Base-by-base conservation (phyloP, 768 basidiomycete species). In the Phanerodontia chrysosporium region DNA sequence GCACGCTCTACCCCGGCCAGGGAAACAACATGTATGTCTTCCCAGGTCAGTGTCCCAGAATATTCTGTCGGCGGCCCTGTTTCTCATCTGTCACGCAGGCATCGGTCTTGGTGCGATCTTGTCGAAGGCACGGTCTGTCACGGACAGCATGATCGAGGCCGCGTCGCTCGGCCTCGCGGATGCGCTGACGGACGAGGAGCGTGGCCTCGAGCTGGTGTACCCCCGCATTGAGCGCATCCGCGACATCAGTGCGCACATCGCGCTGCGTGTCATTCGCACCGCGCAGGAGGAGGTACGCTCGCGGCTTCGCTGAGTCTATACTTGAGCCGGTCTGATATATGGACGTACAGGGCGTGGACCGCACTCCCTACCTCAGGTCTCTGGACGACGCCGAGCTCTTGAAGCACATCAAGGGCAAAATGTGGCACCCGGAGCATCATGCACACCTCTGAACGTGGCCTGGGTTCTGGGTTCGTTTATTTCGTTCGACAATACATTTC, bases 1-100 rank as follows among this genome's bases (percentile, higher is more conserved):
- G 74, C 55, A 78, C 64, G 32, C 75, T 87, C 63, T 85, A 87
- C 63, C 86, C 95, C 1, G 91, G 92, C 24, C 95, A 97, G 74
- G 94, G 94, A 27, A 97, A 96, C 72, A 98, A 96, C 73, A 94
- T 95, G 91, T 90, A 89, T 71, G 88, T 89, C 67, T 87, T 87
- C 78, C 85, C 85, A 51, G 83, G 84, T 83, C 44, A 16, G 73
- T 66, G 21, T 24, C 27, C 29, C 18, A 8, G 4, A 18, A 4
- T 16, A 24, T 30, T 29, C 13, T 30, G 44, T 30, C 30, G 8
- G 22, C 14, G 32, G 14, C 16, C 39, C 52, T 9, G 21, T 3
- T 51, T 5, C 51, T 28, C 27, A 45, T 13, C 21, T 4, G 9
- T n/a, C 22, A 16, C 28, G 51, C 59, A 64, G 87, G 90, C 45